Percentiles rank a stretch among this genome's conserved stretches.
Evolutionary conservation across 768 basidiomycete genomes (phyloP).

Genomic region (Hortiboletus flavorubellus): DNA sequence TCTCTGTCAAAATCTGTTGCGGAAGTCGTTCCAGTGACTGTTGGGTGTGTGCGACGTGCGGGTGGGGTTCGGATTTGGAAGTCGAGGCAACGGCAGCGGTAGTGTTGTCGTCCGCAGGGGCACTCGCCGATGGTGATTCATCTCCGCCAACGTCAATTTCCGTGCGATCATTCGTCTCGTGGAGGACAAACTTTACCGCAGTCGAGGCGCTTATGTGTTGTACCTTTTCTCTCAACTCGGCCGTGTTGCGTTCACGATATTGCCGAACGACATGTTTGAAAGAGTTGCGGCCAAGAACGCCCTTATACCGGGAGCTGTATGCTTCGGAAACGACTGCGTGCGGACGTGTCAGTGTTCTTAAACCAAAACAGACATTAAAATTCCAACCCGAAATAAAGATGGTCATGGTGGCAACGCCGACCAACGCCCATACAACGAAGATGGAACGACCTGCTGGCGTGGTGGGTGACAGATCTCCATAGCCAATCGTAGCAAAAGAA

Average conservation of each 20-base stretch:
- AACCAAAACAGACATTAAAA: background rate
- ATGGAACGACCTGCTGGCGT: conserved; percentile 71
- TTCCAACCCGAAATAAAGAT: conserved; percentile 63
- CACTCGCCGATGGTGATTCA: background rate
- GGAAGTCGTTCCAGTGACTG: conserved; percentile 39
- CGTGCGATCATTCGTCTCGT: background rate
- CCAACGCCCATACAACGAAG: conserved; percentile 75
- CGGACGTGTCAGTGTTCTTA: background rate
- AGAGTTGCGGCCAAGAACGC: conserved; percentile 43
- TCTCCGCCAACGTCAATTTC: background rate
- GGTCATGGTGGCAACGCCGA: conserved; percentile 76
- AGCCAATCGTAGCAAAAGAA: conserved; percentile 73
- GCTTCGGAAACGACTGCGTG: conserved; percentile 60
- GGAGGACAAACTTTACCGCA: background rate
- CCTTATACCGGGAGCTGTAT: conserved; percentile 62
- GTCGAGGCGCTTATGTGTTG: conserved; percentile 4
- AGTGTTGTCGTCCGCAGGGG: background rate
- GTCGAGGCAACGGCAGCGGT: background rate
- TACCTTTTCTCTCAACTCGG: conserved; percentile 13
- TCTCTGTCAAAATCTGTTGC: conserved; percentile 34
- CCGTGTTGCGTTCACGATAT: conserved; percentile 36
- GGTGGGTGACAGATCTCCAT: conserved; percentile 58
- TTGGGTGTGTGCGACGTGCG: conserved; percentile 20
- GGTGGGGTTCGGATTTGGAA: background rate
- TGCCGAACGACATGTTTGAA: conserved; percentile 46